Base-by-base conservation (phyloP, 208 protist species). In the Borovskyia barvae region DNA sequence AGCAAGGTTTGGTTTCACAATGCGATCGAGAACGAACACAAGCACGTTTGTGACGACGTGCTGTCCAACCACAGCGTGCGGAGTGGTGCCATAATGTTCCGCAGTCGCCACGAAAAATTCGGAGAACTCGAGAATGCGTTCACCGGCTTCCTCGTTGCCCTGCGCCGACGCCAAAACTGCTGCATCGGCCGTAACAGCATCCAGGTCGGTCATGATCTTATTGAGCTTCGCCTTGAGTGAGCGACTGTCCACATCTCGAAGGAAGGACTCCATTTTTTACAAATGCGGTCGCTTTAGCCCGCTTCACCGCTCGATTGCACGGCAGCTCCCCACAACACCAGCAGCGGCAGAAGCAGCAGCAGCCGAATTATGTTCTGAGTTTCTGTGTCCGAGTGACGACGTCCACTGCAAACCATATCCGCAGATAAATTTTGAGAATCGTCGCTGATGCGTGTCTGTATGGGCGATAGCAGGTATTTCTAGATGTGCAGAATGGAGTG, bases 41-140 rank as follows among this genome's bases (percentile, higher is more conserved):
- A 95, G 19, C n/a, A 87, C 56, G 39, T 95, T 95, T 22, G 74
- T 73, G 41, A 73, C 67, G 6, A 95, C 83, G 52, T 91, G 77
- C 49, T 84, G 80, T 17, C 85, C 85, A 20, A 92, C 72, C 9
- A 91, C 43, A 15, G 78, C 40, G 55, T 87, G 79, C 12, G 80
- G 57, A 7, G 67, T 60, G 2, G 60, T 70, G 32, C 85, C 81
- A 57, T 79, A 65, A 19, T 75, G 64, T 39, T 77, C 69, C 9
- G 67, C 53, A 5, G 73, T 58, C 0, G 58, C 20, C 7, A 75
- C 69, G 19, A 93, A 72, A 22, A 90, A 82, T 3, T 40, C 42
- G n/a, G 40, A 48, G 52, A 90, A 73, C 35, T 78, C 62, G 8
- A 56, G 12, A 7, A 86, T 64, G 41, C 69, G 77, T 28, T 76